Evolutionary conservation across 306 rosid genomes (phyloP), one percentile per base, ranked within the genome.

Genomic region (Nissolia schottii): DNA sequence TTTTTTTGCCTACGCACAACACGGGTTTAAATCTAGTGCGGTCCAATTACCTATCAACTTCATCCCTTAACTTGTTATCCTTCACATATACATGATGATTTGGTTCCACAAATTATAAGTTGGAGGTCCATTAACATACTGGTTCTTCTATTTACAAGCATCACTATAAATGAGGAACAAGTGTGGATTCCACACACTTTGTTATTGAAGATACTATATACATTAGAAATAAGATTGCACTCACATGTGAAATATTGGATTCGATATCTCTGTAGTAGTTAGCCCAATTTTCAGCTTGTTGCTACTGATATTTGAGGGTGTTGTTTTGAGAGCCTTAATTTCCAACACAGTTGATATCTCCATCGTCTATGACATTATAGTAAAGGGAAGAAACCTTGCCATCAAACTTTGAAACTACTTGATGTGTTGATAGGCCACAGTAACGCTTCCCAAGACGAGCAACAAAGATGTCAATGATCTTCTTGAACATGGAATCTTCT

Each of bases 401-500:
- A 63, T 94, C 98, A 50, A 94, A 94, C 78, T 81, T 91, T 29
- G 98, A 94, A 81, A 85, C 78, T 48, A 94, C 37, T 43, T 81
- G 88, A 63, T 91, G 97, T 77, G 83, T 79, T 32, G 87, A 77
- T 72, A 94, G 59, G 29, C 98, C 97, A 19, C 97, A 91, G 35
- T 94, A 94, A 23, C 61, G 85, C 58, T 85, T 74, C 68, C 90
- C 88, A 0, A 89, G 76, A 31, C 92, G 89, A 19, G 95, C 97
- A 7, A 94, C 76, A 63, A 90, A 91, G 20, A 94, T 89, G 28
- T 88, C 93, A 2, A 87, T 79, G 16, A 94, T 77, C 80, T 81
- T 87, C 86, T 77, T 89, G 90, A 94, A 94, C 97, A 94, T 87
- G 51, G 77, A 46, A 69, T 94, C 98, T 76, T 86, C 97, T 81